These are phyloP conservation scores for Penicillium sp. DNA, from an alignment of 2,329 filamentous ascomycete species.

Conservation along the genomic window DNA sequence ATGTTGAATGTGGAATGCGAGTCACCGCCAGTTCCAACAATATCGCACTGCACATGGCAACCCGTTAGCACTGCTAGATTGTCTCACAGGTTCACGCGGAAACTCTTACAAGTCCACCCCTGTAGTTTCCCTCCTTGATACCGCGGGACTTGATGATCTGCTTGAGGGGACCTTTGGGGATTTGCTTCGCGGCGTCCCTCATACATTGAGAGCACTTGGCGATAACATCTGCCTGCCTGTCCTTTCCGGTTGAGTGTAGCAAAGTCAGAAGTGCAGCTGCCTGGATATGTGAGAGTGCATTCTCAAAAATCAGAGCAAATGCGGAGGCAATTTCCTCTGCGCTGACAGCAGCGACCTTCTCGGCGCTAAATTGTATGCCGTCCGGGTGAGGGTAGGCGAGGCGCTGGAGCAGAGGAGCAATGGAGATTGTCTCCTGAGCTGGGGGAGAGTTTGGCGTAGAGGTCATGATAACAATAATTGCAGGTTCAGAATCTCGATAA, in stretches of 20 bases:
- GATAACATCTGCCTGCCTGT: conserved; percentile 81
- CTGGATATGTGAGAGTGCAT: conserved; percentile 84
- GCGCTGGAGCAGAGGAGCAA: conserved; percentile 50
- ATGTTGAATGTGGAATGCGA: conserved; percentile 98
- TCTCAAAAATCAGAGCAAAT: conserved; percentile 87
- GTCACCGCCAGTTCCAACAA: conserved; percentile 96
- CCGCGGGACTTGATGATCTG: conserved; percentile 62
- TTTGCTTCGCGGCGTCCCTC: conserved; percentile 73
- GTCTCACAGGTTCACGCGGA: neutral
- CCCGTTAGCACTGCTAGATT: neutral
- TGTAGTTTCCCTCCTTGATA: conserved; percentile 70
- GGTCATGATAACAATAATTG: neutral
- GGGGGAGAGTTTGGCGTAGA: conserved; percentile 25
- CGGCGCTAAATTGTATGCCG: conserved; percentile 60
- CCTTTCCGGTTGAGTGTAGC: conserved; percentile 85
- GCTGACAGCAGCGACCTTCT: conserved; percentile 76
- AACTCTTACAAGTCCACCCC: conserved; percentile 74
- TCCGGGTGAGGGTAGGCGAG: conserved; percentile 48
- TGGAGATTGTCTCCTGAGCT: conserved; percentile 43
- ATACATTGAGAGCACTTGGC: conserved; percentile 82
- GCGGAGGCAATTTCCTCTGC: conserved; percentile 86
- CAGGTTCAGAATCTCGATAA: too few species aligned
- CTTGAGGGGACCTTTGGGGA: conserved; percentile 66
- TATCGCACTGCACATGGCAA: conserved; percentile 67
- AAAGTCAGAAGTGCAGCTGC: conserved; percentile 84